Percentiles rank a stretch among this genome's conserved stretches.
phyloP scores from a whole-genome alignment of 768 basidiomycete genomes.

The Auriculariales sp. region DNA sequence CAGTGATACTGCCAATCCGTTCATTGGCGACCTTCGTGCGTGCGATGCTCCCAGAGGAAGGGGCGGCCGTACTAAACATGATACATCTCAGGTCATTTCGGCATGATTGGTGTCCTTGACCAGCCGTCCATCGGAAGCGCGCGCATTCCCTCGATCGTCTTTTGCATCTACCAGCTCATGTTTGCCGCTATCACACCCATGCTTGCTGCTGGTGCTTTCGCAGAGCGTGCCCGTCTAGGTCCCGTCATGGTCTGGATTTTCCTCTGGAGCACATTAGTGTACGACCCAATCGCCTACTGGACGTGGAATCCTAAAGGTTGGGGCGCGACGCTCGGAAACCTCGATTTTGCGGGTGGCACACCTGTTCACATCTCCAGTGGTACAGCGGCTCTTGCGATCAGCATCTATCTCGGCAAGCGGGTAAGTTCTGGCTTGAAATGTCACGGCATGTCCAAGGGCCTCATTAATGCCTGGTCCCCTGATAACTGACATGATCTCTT shows the following conservation, averaged over 20 bases:
- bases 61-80: neutral
- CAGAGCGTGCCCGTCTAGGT: slow-evolving; percentile 73
- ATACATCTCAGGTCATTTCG: slow-evolving; percentile 37
- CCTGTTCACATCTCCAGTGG: slow-evolving; percentile 84
- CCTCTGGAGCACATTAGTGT: slow-evolving; percentile 75
- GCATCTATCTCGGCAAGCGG: slow-evolving; percentile 76
- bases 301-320: slow-evolving; percentile 72
- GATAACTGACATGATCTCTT: no score
- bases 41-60: neutral
- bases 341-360: slow-evolving; percentile 82
- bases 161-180: slow-evolving; percentile 79
- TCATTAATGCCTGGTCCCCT: no score
- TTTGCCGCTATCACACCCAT: slow-evolving; percentile 57
- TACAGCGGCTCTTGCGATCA: slow-evolving; percentile 70
- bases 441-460: no score
- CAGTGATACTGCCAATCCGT: slow-evolving; percentile 65
- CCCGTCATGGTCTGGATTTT: slow-evolving; percentile 74
- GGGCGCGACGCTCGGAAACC: slow-evolving; percentile 71
- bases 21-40: slow-evolving; percentile 52
- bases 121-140: slow-evolving; percentile 67
- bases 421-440: no score
- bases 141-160: slow-evolving; percentile 69
- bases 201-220: slow-evolving; percentile 29
- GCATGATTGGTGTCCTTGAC: slow-evolving; percentile 54
- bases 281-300: slow-evolving; percentile 81